A percentile compares a stretch with the other conserved stretches of the same genome.
These are phyloP conservation scores for Brettanomyces naardenensis DNA, from an alignment of 805 yeast genomes.

Conservation along the genomic window DNA sequence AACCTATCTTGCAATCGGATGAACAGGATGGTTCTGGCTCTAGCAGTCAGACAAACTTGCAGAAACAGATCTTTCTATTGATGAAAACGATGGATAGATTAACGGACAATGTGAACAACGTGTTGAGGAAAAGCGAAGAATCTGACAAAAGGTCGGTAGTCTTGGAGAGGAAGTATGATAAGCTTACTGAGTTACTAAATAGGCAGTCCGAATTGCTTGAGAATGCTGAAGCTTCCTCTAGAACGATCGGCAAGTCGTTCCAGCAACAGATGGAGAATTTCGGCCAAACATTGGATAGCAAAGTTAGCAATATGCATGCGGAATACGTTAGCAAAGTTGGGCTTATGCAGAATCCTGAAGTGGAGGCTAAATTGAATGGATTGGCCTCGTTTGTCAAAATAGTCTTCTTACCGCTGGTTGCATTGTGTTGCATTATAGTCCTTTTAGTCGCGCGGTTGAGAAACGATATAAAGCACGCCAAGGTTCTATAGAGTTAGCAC, in stretches of 20 bases:
- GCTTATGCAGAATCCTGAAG: neutral
- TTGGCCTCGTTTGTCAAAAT: constrained; percentile 13
- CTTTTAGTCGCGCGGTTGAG: constrained; percentile 45
- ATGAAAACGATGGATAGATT: constrained; percentile 5
- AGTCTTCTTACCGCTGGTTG: constrained; percentile 30
- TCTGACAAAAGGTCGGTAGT: constrained; percentile 4
- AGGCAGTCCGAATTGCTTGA: constrained; percentile 11
- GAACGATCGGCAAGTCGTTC: constrained; percentile 8
- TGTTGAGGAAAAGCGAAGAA: constrained; percentile 3
- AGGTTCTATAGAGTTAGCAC: constrained; percentile 33
- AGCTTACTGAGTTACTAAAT: constrained; percentile 7
- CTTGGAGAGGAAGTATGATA: constrained; percentile 4
- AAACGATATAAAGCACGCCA: constrained; percentile 56
- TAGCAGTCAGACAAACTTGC: constrained; percentile 1
- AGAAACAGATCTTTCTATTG: constrained; percentile 4
- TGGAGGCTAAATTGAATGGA: constrained; percentile 1
- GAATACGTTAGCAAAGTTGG: neutral
- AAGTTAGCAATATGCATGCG: constrained; percentile 5
- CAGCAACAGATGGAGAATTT: neutral
- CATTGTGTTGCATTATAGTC: constrained; percentile 33
- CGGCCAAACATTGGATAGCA: constrained; percentile 5
- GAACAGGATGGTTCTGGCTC: neutral
- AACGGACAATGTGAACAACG: constrained; percentile 3
- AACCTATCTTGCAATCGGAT: neutral
- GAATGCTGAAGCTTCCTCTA: constrained; percentile 8